Evolutionary conservation across 768 basidiomycete genomes (phyloP), one percentile per base, ranked within the genome.

Genomic region (Calvatia gigantea): DNA sequence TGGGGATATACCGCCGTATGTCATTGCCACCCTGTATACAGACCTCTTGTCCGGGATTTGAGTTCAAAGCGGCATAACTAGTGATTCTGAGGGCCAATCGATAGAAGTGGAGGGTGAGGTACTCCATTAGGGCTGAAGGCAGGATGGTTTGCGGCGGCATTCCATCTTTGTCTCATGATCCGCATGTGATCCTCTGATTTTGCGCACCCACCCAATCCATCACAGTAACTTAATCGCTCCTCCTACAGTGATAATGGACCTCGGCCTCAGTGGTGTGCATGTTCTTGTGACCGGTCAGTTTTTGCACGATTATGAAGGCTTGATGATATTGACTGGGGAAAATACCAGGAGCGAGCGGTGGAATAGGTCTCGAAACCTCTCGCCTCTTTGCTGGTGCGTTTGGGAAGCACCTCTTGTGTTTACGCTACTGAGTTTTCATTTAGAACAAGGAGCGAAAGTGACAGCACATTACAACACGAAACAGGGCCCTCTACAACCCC

Each of bases 401-500:
- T 2, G 29, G 46, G 35, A 15, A 33, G 23, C 21, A 23, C n/a
- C 15, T 37, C 21, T 32, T 38, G 19, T 46, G n/a, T 12, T 33
- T 27, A 56, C n/a, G 9, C 27, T 17, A 6, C 21, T 25, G 19
- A 42, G 44, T 38, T 33, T 43, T 31, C 39, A 59, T 43, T 25
- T 64, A 89, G 88, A 83, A 39, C 84, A 86, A 60, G 87, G 85
- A 7, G 86, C 88, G 0, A 78, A 75, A 49, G 86, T 91, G 8
- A 83, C 86, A 0, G 87, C 86, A 0, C 86, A 89, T 63, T 91
- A 85, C 66, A 84, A 86, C 65, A 76, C 79, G 6, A 83, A 78
- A 47, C 60, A 67, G n/a, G 62, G 64, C 0, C 65, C 79, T 0
- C 66, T 87, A 21, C 66, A 74, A 3, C 65, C 70, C 1, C 69